phyloP scores from a whole-genome alignment of 495 filamentous ascomycete species.

The Thozetella sp. region DNA sequence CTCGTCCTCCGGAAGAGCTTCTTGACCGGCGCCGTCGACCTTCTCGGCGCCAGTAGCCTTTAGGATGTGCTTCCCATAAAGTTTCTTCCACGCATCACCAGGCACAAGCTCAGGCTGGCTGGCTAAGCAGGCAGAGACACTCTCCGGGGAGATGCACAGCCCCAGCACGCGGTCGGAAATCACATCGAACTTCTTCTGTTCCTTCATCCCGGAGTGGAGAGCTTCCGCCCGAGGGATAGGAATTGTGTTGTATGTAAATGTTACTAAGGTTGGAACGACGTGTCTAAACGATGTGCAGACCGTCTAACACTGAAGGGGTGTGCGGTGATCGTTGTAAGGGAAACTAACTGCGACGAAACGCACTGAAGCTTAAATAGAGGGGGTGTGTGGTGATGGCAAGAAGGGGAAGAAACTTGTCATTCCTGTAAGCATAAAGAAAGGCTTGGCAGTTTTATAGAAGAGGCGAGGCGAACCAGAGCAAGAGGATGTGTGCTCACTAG shows the following conservation, averaged over 20 bases:
- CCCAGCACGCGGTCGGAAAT: slow-evolving; percentile 25
- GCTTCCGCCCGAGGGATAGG: too few relatives aligned
- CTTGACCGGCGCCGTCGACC: slow-evolving; percentile 17
- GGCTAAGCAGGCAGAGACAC: slow-evolving; percentile 59
- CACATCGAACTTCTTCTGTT: not conserved
- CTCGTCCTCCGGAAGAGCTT: slow-evolving; percentile 32
- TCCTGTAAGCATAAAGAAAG: too few relatives aligned
- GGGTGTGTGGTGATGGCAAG: not conserved
- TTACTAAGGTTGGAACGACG: too few relatives aligned
- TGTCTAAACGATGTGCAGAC: too few relatives aligned
- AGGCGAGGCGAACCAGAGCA: not conserved
- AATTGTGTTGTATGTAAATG: too few relatives aligned
- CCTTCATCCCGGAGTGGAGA: slow-evolving; percentile 11
- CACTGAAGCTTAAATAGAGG: not conserved
- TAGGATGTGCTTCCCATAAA: slow-evolving; percentile 43
- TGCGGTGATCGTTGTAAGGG: too few relatives aligned
- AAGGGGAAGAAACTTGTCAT: too few relatives aligned
- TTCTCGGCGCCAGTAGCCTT: slow-evolving; percentile 17
- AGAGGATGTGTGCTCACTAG: not conserved
- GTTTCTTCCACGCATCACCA: slow-evolving; percentile 50
- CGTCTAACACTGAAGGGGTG: too few relatives aligned
- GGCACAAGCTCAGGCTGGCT: slow-evolving; percentile 53
- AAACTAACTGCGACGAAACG: too few relatives aligned
- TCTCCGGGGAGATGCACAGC: slow-evolving; percentile 50
- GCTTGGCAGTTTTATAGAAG: not conserved